These are phyloP conservation scores for Peziza echinospora DNA, from an alignment of 495 filamentous ascomycete species.

Conservation along the genomic window DNA sequence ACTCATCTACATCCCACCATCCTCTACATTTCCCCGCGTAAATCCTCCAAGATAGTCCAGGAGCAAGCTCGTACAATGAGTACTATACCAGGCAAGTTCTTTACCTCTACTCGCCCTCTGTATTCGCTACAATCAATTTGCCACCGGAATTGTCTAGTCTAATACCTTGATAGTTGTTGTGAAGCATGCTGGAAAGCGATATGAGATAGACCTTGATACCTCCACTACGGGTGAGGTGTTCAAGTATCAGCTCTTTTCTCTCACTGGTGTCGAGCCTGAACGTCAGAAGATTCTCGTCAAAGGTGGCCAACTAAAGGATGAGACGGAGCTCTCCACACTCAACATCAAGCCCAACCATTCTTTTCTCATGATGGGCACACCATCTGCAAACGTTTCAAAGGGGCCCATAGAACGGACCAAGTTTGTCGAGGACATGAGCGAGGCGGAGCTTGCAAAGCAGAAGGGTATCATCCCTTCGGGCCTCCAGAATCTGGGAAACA, in stretches of 20 bases:
- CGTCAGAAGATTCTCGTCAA: constrained; percentile 91
- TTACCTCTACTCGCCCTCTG: too few relatives aligned
- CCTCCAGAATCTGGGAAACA: constrained; percentile 83
- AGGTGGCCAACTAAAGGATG: constrained; percentile 87
- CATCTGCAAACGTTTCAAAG: constrained; percentile 37
- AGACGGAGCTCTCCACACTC: constrained; percentile 62
- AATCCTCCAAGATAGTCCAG: too few relatives aligned
- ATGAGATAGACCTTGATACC: constrained; percentile 80
- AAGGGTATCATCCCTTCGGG: constrained; percentile 75
- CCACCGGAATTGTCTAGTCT: too few relatives aligned
- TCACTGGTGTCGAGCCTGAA: constrained; percentile 89
- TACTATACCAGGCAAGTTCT: too few relatives aligned
- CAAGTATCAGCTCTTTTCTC: constrained; percentile 83
- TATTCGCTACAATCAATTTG: too few relatives aligned
- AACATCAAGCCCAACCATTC: constrained; percentile 65
- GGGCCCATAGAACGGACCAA: constrained; percentile 63
- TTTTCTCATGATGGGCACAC: constrained; percentile 95
- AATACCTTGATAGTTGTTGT: too few relatives aligned
- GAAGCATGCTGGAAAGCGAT: constrained; percentile 82
- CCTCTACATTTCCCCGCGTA: too few relatives aligned
- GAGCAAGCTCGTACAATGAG: too few relatives aligned
- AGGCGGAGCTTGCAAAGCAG: constrained; percentile 65
- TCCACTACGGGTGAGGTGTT: constrained; percentile 71
- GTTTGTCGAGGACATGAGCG: constrained; percentile 95
- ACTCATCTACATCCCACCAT: too few relatives aligned